Evolutionary conservation across 768 basidiomycete species (phyloP).

Genomic region (Hygrophoropsis aurantiaca): DNA sequence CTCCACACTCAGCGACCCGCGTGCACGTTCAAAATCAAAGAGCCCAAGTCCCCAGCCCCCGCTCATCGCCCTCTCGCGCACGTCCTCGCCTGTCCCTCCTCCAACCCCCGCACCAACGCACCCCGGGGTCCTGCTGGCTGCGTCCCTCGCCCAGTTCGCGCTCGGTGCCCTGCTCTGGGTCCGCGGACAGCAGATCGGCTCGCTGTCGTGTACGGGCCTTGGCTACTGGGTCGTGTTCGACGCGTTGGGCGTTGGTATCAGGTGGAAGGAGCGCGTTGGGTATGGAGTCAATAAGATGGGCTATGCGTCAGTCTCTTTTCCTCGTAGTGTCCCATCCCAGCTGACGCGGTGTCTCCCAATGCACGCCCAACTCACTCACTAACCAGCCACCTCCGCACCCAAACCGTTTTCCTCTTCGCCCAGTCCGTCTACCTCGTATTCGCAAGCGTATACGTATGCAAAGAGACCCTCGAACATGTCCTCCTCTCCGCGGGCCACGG

Average conservation of each 20-base stretch:
- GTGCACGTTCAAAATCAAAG: neutral
- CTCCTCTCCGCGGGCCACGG: constrained; percentile 78
- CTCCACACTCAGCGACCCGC: constrained; percentile 25
- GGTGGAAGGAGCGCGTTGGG: constrained; percentile 24
- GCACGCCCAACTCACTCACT: constrained; percentile 3
- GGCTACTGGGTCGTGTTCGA: constrained; percentile 99
- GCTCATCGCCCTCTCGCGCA: constrained; percentile 3
- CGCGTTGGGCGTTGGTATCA: constrained; percentile 69
- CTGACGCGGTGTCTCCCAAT: too few relatives aligned
- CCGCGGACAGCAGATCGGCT: constrained; percentile 83
- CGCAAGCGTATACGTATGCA: constrained; percentile 92
- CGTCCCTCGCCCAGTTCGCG: constrained; percentile 46
- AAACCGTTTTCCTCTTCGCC: constrained; percentile 77
- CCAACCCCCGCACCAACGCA: constrained; percentile 1
- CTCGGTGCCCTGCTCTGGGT: constrained; percentile 85
- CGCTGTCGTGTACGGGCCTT: constrained; percentile 83
- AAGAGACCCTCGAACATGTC: constrained; percentile 94
- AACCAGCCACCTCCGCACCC: constrained; percentile 60
- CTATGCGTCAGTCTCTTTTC: constrained; percentile 62
- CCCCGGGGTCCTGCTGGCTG: too few relatives aligned
- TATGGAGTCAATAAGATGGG: constrained; percentile 34
- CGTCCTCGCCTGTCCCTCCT: constrained; percentile 10
- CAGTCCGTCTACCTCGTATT: constrained; percentile 95
- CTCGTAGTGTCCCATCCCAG: too few relatives aligned
- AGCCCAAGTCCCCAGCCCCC: neutral